These are phyloP conservation scores for Fusarium siculi DNA, from an alignment of 2,329 filamentous ascomycete species.

Conservation along the genomic window DNA sequence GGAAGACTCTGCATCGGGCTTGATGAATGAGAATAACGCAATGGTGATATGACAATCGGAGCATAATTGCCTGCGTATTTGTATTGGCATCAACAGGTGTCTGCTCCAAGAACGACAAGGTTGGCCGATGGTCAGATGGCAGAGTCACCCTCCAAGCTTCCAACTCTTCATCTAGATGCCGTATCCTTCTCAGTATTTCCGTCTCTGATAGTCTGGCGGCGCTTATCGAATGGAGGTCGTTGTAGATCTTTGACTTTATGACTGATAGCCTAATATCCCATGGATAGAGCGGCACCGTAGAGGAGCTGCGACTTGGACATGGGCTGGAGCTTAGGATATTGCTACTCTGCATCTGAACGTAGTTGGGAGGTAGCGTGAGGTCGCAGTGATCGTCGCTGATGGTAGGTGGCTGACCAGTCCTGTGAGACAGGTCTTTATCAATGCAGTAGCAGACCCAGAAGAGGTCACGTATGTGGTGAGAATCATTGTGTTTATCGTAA, in stretches of 20 bases:
- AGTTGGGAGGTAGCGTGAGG: not conserved
- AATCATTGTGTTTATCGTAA: not conserved
- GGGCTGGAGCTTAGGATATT: not conserved
- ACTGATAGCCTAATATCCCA: not conserved
- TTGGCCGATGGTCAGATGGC: not conserved
- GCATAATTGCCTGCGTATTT: not conserved
- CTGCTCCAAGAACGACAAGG: not conserved
- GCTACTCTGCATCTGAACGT: not conserved
- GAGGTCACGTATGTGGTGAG: not conserved
- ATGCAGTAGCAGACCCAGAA: slow-evolving; percentile 29
- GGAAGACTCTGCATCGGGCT: not conserved
- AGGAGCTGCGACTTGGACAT: rapidly evolving
- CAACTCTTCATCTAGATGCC: slow-evolving; percentile 9
- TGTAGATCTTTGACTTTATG: not conserved
- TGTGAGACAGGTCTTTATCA: slow-evolving; percentile 13
- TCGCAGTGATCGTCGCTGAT: slow-evolving; percentile 19
- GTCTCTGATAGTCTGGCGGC: not conserved
- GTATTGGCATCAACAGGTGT: not conserved
- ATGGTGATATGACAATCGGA: not conserved
- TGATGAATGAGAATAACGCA: slow-evolving; percentile 1
- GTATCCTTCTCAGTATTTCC: not conserved
- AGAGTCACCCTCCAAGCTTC: slow-evolving; percentile 18
- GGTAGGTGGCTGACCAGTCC: not conserved
- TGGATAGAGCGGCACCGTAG: not conserved
- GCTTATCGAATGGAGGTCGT: not conserved